phyloP scores from a whole-genome alignment of 176 grass and related monocot genomes.

The Avena insularis region DNA sequence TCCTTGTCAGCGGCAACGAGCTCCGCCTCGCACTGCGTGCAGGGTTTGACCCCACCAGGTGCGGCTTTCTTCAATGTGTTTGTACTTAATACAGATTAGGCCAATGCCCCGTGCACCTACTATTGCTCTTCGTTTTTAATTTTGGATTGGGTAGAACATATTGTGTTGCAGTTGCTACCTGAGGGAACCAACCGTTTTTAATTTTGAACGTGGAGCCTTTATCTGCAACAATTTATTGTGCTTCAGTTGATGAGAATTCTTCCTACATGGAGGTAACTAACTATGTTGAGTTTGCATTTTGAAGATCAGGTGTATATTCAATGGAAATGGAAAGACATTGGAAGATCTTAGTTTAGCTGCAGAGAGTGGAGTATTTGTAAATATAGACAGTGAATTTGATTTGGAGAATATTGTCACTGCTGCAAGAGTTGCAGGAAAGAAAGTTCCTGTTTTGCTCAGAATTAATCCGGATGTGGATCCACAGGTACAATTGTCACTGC shows the following conservation, averaged over 20 bases:
- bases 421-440: conserved; percentile 73
- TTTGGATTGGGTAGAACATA: neutral
- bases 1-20: conserved; percentile 95
- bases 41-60: conserved; percentile 83
- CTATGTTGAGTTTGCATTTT: conserved; percentile 46
- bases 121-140: neutral
- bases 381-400: conserved; percentile 98
- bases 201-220: neutral
- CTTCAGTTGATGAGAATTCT: neutral
- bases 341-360: conserved; percentile 94
- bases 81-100: neutral
- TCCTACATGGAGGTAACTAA: conserved; percentile 17
- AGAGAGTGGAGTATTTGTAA: conserved; percentile 88
- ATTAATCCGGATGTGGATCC: conserved; percentile 99
- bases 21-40: conserved; percentile 73
- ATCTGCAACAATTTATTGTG: conserved; percentile 8
- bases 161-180: neutral
- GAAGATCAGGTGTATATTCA: conserved; percentile 95
- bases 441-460: conserved; percentile 91
- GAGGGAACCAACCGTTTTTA: neutral
- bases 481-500: conserved; percentile 57
- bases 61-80: neutral
- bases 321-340: conserved; percentile 92
- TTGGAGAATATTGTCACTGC: conserved; percentile 88
- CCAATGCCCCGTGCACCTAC: neutral